Percentiles rank a stretch among this genome's conserved stretches.
These are phyloP conservation scores for Sequoia sempervirens DNA, from an alignment of 75 land plant species.

Conservation along the genomic window DNA sequence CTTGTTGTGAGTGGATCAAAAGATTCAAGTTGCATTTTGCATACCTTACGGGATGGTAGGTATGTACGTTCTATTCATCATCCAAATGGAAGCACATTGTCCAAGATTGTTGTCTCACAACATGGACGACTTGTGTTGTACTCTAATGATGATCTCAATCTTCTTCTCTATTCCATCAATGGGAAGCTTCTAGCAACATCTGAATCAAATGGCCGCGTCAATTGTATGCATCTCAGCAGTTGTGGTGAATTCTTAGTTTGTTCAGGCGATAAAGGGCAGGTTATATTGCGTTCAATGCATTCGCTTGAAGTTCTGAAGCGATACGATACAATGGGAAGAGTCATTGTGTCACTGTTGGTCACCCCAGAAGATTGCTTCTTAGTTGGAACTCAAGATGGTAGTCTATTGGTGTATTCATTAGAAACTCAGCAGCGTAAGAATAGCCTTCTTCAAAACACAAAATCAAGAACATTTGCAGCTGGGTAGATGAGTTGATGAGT, in stretches of 20 bases:
- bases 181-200: conserved; percentile 74
- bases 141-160: conserved; percentile 79
- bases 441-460: conserved; percentile 26
- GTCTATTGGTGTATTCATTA: conserved; percentile 74
- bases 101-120: conserved; percentile 74
- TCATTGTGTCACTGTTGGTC: conserved; percentile 69
- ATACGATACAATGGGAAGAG: conserved; percentile 74
- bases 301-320: conserved; percentile 68
- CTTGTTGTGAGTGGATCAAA: conserved; percentile 94
- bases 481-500: conserved; percentile 13
- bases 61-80: conserved; percentile 86
- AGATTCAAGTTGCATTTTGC: conserved; percentile 92
- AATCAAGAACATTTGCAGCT: conserved; percentile 23
- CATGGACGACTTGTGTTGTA: conserved; percentile 80
- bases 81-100: conserved; percentile 68
- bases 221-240: conserved; percentile 76
- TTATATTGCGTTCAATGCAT: conserved; percentile 74
- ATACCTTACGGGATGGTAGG: conserved; percentile 76
- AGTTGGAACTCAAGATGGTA: conserved; percentile 90
- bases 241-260: conserved; percentile 95
- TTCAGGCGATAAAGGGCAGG: conserved; percentile 96
- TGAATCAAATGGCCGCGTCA: conserved; percentile 85
- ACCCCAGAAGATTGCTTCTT: conserved; percentile 96
- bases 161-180: conserved; percentile 82
- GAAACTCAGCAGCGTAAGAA: conserved; percentile 64